A percentile compares a stretch with the other conserved stretches of the same genome.
phyloP scores from a whole-genome alignment of 176 grass and related monocot species.

The Zizania latifolia region DNA sequence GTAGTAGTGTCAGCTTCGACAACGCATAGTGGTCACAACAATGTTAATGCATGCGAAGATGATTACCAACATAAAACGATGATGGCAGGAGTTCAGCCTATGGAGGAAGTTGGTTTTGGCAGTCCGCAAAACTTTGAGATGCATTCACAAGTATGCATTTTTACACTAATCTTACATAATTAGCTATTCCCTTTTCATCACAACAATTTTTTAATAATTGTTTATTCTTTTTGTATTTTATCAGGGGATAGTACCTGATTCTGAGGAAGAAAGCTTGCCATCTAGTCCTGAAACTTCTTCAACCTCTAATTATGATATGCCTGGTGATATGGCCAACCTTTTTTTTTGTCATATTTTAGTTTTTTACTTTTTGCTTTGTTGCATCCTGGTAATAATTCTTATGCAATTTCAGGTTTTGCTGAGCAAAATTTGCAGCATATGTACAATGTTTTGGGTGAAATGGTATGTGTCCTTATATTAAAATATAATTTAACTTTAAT shows the following conservation, averaged over 20 bases:
- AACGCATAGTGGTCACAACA: conserved; percentile 37
- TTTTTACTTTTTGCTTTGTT: neutral
- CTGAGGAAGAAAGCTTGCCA: conserved; percentile 38
- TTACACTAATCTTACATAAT: conserved; percentile 15
- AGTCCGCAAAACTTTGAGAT: conserved; percentile 29
- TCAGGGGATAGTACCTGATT: conserved; percentile 31
- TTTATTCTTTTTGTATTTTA: conserved; percentile 8
- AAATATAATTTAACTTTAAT: conserved; percentile 14
- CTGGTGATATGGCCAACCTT: conserved; percentile 6
- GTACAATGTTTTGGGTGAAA: neutral
- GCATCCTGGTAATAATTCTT: conserved; percentile 12
- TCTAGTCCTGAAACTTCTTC: conserved; percentile 37
- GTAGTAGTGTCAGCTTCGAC: conserved; percentile 28
- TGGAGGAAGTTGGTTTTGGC: conserved; percentile 28
- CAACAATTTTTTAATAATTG: neutral
- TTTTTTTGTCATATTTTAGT: conserved; percentile 9
- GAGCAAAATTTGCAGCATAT: conserved; percentile 21
- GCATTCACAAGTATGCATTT: conserved; percentile 19
- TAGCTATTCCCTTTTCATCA: conserved; percentile 6
- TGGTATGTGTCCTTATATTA: conserved; percentile 22
- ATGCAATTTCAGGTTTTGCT: conserved; percentile 29
- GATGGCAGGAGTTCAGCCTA: conserved; percentile 29
- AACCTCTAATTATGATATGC: conserved; percentile 25
- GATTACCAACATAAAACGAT: conserved; percentile 19
- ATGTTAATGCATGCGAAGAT: conserved; percentile 32